Percentiles rank a stretch among this genome's conserved stretches.
phyloP scores from a whole-genome alignment of 805 yeast genomes.

The Myxozyma geophila region DNA sequence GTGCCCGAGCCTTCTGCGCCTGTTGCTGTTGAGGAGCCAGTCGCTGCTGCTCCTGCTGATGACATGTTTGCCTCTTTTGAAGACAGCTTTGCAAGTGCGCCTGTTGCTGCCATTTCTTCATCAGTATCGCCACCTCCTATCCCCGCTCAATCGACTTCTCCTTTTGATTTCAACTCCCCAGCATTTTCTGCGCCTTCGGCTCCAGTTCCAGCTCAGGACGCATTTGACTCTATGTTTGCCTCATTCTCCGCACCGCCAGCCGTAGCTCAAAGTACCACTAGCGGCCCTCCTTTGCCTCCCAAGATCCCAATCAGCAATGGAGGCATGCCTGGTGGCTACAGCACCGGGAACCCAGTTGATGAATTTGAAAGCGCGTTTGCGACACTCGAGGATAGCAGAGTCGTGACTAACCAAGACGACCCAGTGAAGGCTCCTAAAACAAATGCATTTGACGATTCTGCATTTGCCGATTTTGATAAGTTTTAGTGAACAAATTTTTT shows the following conservation, averaged over 20 bases:
- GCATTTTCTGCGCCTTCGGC: constrained; percentile 48
- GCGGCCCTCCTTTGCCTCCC: constrained; percentile 37
- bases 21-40: background rate
- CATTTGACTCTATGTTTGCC: constrained; percentile 51
- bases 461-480: constrained; percentile 30
- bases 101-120: constrained; percentile 20
- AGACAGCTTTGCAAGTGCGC: constrained; percentile 27
- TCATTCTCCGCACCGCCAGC: constrained; percentile 40
- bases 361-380: constrained; percentile 42
- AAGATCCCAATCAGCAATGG: constrained; percentile 22
- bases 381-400: constrained; percentile 49
- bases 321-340: constrained; percentile 1
- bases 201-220: constrained; percentile 17
- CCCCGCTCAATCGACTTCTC: constrained; percentile 60
- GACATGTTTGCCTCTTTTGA: constrained; percentile 20
- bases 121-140: constrained; percentile 10
- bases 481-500: background rate
- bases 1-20: constrained; percentile 23
- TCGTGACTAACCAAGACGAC: background rate
- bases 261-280: constrained; percentile 27
- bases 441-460: constrained; percentile 20
- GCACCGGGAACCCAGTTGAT: constrained; percentile 22
- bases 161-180: constrained; percentile 55
- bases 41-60: constrained; percentile 39
- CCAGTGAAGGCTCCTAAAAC: background rate